Evolutionary conservation across 164 flowering plant species (phyloP).

Genomic region (Vitis cinerea): DNA sequence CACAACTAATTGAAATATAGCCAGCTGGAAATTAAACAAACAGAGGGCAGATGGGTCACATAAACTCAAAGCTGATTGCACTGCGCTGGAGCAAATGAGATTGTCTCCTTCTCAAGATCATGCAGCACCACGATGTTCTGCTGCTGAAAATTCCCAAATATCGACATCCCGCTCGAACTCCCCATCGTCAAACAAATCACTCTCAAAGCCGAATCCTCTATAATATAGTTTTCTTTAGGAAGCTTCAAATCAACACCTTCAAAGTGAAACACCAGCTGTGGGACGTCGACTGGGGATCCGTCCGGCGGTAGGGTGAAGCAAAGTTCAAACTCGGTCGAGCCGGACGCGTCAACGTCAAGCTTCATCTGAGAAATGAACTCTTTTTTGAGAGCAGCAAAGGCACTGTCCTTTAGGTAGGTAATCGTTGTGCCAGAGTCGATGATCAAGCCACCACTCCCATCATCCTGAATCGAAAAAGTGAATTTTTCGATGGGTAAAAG

Average conservation of each 20-base stretch:
- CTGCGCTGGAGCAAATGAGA: conserved; percentile 61
- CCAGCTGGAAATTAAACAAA: no score
- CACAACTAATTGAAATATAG: no score
- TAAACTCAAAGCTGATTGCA: conserved; percentile 51
- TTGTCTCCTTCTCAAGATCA: conserved; percentile 62
- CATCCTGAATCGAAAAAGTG: conserved; percentile 44
- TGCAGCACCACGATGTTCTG: conserved; percentile 76
- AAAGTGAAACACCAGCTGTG: conserved; percentile 68
- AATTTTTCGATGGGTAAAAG: conserved; percentile 45
- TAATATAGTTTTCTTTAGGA: conserved; percentile 73
- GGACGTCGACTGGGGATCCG: conserved; percentile 41
- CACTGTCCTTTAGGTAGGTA: conserved; percentile 55
- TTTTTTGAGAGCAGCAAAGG: conserved; percentile 40
- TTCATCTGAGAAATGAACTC: conserved; percentile 55
- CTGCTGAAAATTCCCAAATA: conserved; percentile 85
- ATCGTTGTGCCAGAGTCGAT: conserved; percentile 93
- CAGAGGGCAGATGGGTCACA: neutral
- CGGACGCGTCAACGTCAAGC: conserved; percentile 41
- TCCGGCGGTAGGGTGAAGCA: conserved; percentile 59
- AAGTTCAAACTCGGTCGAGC: conserved; percentile 58
- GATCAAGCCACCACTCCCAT: conserved; percentile 82
- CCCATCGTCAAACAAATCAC: conserved; percentile 79
- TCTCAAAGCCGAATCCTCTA: conserved; percentile 50
- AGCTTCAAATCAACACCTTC: conserved; percentile 65
- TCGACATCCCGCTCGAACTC: conserved; percentile 64